Conservation (phyloP, 2,329 filamentous ascomycete genomes). For the Aspergillus latus region DNA sequence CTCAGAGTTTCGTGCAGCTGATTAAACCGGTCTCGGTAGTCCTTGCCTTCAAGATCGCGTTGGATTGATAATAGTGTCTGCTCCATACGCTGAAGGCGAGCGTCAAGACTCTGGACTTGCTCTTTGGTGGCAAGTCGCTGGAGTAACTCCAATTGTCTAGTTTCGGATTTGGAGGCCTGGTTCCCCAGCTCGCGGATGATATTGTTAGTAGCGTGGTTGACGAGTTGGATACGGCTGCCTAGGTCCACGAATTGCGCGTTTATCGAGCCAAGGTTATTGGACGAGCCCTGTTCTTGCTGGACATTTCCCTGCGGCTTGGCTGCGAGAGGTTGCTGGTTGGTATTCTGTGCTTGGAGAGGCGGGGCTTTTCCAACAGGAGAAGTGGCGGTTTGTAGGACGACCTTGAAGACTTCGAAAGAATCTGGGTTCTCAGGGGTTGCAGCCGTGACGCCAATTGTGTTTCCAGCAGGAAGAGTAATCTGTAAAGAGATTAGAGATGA, state of each 20-base stretch:
- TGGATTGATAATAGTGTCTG: slow-evolving; percentile 51
- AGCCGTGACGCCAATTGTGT: slow-evolving; percentile 83
- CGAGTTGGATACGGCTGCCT: slow-evolving; percentile 71
- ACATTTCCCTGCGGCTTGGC: slow-evolving; percentile 24
- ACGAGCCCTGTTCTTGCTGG: slow-evolving; percentile 35
- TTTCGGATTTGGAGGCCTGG: slow-evolving; percentile 54
- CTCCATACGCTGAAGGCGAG: slow-evolving; percentile 56
- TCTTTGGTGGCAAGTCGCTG: slow-evolving; percentile 39
- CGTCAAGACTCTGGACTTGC: slow-evolving; percentile 43
- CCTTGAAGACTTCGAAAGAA: slow-evolving; percentile 89
- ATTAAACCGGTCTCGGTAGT: slow-evolving; percentile 56
- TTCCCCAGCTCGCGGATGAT: slow-evolving; percentile 55
- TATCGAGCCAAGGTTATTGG: slow-evolving; percentile 42
- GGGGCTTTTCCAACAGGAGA: slow-evolving; percentile 19
- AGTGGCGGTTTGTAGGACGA: slow-evolving; percentile 64
- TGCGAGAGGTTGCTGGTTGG: slow-evolving; percentile 26
- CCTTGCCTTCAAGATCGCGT: slow-evolving; percentile 56
- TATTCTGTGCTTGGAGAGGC: slow-evolving; percentile 19
- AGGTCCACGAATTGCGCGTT: slow-evolving; percentile 74
- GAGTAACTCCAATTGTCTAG: slow-evolving; percentile 53
- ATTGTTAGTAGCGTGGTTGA: slow-evolving; percentile 60
- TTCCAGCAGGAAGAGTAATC: slow-evolving; percentile 74
- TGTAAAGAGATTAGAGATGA: slow-evolving; percentile 32
- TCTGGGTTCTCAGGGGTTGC: slow-evolving; percentile 89
- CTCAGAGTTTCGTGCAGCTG: slow-evolving; percentile 56